Base-by-base conservation (phyloP, 495 filamentous ascomycete species). In the Neurospora discreta region DNA sequence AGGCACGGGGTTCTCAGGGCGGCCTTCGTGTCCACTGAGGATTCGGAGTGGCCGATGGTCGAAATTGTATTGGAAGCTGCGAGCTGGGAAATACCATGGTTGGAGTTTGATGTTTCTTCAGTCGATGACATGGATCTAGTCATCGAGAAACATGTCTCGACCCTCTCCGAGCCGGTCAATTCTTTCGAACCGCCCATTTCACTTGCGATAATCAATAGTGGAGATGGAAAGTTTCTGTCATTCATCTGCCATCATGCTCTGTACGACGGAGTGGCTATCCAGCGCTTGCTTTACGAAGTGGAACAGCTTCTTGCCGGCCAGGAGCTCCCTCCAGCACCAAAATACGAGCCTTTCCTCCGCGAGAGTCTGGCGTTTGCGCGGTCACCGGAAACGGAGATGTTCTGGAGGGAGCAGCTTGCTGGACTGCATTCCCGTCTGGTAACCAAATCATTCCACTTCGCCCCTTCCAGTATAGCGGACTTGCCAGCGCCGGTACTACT, bases 221-320 rank as follows among this genome's bases (percentile, higher is more conserved):
- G 67, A 18, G 68, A 73, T 1, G 71, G 46, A 4, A 46, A 23
- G 1, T 80, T 87, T 11, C 77, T 94, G 38, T 89, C 86, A 0
- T 91, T 93, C 72, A 71, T 85, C 26, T 86, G 84, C 68, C 93
- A 95, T 75, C 93, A 96, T 78, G 91, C 92, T 3, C 78, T 95
- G 2, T 94, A 96, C 75, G 93, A 96, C 79, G 93, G 90, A 23
- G 85, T 88, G 38, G 91, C 90, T 1, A 88, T 95, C 43, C 81
- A 84, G 40, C 78, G 85, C 20, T 80, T 96, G 0, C 81, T 94
- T 3, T 77, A 88, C 0, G 92, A 94, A 72, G 82, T 92, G 3
- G 87, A 94, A 73, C 77, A 80, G 20, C 71, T 81, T 7, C 84
- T 88, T 58, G 68, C 77, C 3, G 84, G 85, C 7, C 23, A 80